Conservation (phyloP, 441 rosid genomes). For the Aquilaria agallochum region DNA sequence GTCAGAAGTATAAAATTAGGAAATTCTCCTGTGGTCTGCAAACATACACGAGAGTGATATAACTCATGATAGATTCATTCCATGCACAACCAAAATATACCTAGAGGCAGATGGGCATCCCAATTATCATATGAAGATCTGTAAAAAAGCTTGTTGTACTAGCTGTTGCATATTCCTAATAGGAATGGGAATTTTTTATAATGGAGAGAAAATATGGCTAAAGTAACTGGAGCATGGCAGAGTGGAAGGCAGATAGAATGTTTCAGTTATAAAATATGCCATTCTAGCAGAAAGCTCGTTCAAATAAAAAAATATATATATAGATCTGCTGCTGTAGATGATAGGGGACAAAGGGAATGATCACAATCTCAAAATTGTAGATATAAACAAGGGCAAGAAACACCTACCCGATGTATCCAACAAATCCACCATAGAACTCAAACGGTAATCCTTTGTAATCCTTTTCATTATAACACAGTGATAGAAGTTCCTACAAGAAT, state of each 20-base stretch:
- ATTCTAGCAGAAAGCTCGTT: not conserved
- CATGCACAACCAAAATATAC: not conserved
- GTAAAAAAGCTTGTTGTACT: too few species aligned
- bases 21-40: not conserved
- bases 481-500: slow-evolving; percentile 70
- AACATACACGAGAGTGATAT: not conserved
- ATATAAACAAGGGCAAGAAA: slow-evolving; percentile 9
- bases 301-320: not conserved
- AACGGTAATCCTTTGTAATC: slow-evolving; percentile 90
- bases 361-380: slow-evolving; percentile 3
- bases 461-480: slow-evolving; percentile 55
- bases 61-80: not conserved
- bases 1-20: not conserved
- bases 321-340: too few species aligned
- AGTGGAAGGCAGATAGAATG: too few species aligned
- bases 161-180: too few species aligned
- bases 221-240: too few species aligned
- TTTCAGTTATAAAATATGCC: too few species aligned
- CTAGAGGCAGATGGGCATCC: not conserved
- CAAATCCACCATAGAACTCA: slow-evolving; percentile 87
- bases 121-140: too few species aligned
- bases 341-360: too few species aligned
- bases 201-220: too few species aligned
- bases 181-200: too few species aligned
- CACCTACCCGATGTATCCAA: slow-evolving; percentile 91